Evolutionary conservation across 768 basidiomycete genomes (phyloP).

Genomic region (Lanmaoa rubissima): DNA sequence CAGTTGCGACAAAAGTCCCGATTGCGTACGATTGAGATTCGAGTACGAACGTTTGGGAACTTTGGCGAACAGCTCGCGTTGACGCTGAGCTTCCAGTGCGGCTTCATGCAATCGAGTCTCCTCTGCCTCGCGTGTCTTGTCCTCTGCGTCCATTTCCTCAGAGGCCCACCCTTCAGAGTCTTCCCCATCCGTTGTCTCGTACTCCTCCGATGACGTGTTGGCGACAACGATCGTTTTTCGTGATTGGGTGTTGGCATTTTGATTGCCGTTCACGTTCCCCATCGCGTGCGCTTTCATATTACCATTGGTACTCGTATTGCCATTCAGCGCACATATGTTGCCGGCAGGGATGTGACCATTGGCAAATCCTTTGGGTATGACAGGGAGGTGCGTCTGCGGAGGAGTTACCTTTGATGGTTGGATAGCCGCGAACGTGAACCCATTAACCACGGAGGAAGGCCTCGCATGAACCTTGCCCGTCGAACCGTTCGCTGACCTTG

Average conservation of each 20-base stretch:
- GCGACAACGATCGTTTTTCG: conserved; percentile 47
- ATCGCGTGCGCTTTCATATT: conserved; percentile 16
- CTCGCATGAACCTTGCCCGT: conserved; percentile 14
- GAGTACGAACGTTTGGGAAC: conserved; percentile 64
- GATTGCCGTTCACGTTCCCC: conserved; percentile 8
- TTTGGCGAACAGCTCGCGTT: conserved; percentile 70
- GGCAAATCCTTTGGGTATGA: conserved; percentile 13
- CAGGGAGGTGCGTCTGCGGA: conserved; percentile 17
- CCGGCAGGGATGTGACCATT: conserved; percentile 1
- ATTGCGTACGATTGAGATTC: conserved; percentile 50
- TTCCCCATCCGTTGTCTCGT: conserved; percentile 53
- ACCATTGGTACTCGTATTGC: conserved; percentile 6
- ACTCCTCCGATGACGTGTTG: conserved; percentile 46
- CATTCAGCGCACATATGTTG: conserved; percentile 11
- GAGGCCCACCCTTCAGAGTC: conserved; percentile 63
- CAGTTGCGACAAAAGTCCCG: conserved; percentile 63
- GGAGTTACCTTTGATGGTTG: conserved; percentile 11
- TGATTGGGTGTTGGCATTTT: conserved; percentile 26
- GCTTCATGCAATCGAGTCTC: conserved; percentile 46
- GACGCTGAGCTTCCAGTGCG: conserved; percentile 58
- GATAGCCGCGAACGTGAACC: conserved; percentile 9
- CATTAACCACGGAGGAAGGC: conserved; percentile 7
- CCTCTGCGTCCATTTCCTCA: conserved; percentile 46
- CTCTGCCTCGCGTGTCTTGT: conserved; percentile 33
- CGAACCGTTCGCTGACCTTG: conserved; percentile 27